Percentiles rank a stretch among this genome's conserved stretches.
phyloP scores from a whole-genome alignment of 2,329 filamentous ascomycete genomes.

The Rhynchosporium agropyri region DNA sequence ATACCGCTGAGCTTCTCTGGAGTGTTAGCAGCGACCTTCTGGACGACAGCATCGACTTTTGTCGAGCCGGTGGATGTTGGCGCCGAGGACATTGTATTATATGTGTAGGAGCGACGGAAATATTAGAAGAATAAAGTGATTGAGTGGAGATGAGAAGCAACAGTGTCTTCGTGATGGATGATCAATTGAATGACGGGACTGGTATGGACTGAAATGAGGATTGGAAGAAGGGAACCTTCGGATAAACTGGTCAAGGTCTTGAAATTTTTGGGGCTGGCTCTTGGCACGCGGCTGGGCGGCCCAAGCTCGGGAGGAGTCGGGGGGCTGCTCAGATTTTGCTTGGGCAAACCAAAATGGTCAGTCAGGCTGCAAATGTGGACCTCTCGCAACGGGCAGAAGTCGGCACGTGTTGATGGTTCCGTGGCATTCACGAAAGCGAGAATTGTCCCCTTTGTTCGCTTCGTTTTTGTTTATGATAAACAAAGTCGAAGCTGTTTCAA shows the following conservation, averaged over 20 bases:
- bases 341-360: neutral
- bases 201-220: neutral
- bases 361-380: neutral
- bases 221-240: neutral
- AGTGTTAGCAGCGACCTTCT: slow-evolving; percentile 39
- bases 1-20: slow-evolving; percentile 60
- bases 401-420: slow-evolving; percentile 11
- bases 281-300: slow-evolving; percentile 12
- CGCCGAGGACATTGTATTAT: slow-evolving; percentile 35
- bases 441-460: neutral
- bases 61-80: slow-evolving; percentile 38
- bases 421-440: slow-evolving; percentile 10
- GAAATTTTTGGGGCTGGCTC: slow-evolving; percentile 15
- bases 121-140: slow-evolving; percentile 30
- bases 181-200: slow-evolving; percentile 16
- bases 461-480: neutral
- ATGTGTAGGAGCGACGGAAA: slow-evolving; percentile 25
- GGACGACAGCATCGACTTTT: slow-evolving; percentile 42
- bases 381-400: slow-evolving; percentile 3
- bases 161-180: slow-evolving; percentile 22
- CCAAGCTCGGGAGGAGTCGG: slow-evolving; percentile 9
- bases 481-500: neutral
- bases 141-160: slow-evolving; percentile 36
- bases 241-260: slow-evolving; percentile 11
- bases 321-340: slow-evolving; percentile 1